A percentile compares a stretch with the other conserved stretches of the same genome.
Evolutionary conservation across 2,329 filamentous ascomycete species (phyloP).

Genomic region (Nothomitra cinnamomea): DNA sequence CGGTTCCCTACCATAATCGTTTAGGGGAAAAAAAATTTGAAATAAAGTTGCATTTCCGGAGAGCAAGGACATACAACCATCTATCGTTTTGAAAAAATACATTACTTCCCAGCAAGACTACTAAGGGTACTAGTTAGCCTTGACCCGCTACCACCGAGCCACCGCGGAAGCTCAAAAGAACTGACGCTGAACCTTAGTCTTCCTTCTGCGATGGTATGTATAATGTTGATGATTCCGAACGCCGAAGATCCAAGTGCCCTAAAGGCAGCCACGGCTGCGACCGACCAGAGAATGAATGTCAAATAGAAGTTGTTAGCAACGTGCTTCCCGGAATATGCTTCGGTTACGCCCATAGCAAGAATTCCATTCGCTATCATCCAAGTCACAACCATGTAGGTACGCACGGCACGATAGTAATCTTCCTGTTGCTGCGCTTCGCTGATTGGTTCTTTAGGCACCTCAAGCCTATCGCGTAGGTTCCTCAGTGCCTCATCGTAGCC

Average conservation of each 20-base stretch:
- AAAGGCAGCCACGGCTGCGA: constrained; percentile 75
- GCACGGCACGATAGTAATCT: constrained; percentile 94
- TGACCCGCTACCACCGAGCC: constrained; percentile 5
- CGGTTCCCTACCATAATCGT: no score
- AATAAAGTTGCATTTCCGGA: no score
- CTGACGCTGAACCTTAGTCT: constrained; percentile 40
- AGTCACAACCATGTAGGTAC: constrained; percentile 91
- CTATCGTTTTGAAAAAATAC: neutral
- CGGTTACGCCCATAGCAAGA: constrained; percentile 81
- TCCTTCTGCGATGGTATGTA: constrained; percentile 78
- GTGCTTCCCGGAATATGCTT: constrained; percentile 57
- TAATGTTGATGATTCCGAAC: constrained; percentile 66
- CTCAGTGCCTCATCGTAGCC: constrained; percentile 94
- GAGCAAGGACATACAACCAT: no score
- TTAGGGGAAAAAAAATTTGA: no score
- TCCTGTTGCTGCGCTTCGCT: constrained; percentile 80
- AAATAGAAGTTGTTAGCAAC: constrained; percentile 80
- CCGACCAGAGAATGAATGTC: constrained; percentile 81
- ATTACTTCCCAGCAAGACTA: constrained; percentile 6
- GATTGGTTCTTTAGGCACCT: constrained; percentile 45
- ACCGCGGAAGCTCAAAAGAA: constrained; percentile 2
- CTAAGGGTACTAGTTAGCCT: constrained; percentile 8
- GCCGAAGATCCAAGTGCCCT: constrained; percentile 65
- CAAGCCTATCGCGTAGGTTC: constrained; percentile 83
- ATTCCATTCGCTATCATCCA: constrained; percentile 91